Conservation (phyloP, 106 monocot genomes). For the Platanthera zijinensis region DNA sequence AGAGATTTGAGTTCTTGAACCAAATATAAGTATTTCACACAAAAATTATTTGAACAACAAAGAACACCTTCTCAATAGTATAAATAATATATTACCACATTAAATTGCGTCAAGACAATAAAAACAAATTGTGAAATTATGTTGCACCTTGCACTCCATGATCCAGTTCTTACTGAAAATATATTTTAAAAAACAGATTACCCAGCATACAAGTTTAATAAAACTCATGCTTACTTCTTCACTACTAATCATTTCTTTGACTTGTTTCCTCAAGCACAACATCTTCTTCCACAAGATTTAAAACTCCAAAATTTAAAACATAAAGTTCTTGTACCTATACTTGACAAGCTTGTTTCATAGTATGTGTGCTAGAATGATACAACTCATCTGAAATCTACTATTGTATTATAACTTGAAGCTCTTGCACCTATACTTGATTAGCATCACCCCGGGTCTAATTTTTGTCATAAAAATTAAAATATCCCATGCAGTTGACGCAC, state of each 20-base stretch:
- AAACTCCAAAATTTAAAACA: background rate
- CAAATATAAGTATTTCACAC: background rate
- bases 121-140: background rate
- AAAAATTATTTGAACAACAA: background rate
- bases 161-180: background rate
- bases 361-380: too few relatives aligned
- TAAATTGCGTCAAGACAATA: background rate
- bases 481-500: background rate
- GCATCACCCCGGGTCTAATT: background rate
- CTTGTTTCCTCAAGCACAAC: background rate
- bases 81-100: background rate
- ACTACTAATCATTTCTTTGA: background rate
- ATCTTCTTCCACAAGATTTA: background rate
- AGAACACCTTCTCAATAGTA: background rate
- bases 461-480: background rate
- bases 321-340: background rate
- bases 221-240: background rate
- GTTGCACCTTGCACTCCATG: background rate
- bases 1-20: background rate
- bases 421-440: background rate
- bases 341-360: background rate
- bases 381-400: too few relatives aligned
- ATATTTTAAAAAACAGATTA: too few relatives aligned
- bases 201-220: too few relatives aligned
- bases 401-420: background rate